Percentiles rank a stretch among this genome's conserved stretches.
These are phyloP conservation scores for Coemansia sp. DNA, from an alignment of 192 early-diverging fungal species.

Conservation along the genomic window DNA sequence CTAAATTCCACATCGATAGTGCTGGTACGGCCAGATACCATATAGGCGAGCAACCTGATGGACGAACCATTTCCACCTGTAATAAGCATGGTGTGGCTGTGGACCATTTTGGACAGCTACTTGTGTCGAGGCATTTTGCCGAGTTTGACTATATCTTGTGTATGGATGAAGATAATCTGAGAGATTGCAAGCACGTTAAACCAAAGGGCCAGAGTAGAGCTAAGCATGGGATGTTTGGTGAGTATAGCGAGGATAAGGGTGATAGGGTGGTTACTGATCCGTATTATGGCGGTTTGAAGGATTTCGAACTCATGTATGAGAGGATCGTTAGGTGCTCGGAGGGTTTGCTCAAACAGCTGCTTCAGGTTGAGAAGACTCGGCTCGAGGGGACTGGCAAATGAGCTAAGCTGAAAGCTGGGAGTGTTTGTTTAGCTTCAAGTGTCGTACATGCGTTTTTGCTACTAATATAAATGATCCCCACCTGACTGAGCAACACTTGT, in stretches of 20 bases:
- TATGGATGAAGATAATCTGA: conserved; percentile 86
- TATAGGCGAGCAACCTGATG: conserved; percentile 71
- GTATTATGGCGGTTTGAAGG: conserved; percentile 55
- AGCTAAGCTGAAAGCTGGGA: too few species aligned
- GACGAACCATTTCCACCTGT: conserved; percentile 69
- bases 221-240: conserved; percentile 44
- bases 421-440: not conserved
- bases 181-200: conserved; percentile 58
- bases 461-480: not conserved
- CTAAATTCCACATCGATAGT: conserved; percentile 77
- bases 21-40: conserved; percentile 87
- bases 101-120: conserved; percentile 72
- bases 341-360: conserved; percentile 41
- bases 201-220: conserved; percentile 44
- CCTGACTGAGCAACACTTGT: not conserved
- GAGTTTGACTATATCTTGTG: conserved; percentile 87
- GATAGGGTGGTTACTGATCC: conserved; percentile 50
- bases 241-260: conserved; percentile 20
- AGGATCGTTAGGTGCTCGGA: conserved; percentile 50
- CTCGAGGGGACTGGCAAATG: not conserved
- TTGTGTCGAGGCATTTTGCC: conserved; percentile 64
- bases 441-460: not conserved
- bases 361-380: not conserved
- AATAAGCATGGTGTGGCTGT: conserved; percentile 72
- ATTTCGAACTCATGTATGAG: conserved; percentile 48